These are phyloP conservation scores for Lachancea sp. DNA, from an alignment of 805 yeast species.

Conservation along the genomic window DNA sequence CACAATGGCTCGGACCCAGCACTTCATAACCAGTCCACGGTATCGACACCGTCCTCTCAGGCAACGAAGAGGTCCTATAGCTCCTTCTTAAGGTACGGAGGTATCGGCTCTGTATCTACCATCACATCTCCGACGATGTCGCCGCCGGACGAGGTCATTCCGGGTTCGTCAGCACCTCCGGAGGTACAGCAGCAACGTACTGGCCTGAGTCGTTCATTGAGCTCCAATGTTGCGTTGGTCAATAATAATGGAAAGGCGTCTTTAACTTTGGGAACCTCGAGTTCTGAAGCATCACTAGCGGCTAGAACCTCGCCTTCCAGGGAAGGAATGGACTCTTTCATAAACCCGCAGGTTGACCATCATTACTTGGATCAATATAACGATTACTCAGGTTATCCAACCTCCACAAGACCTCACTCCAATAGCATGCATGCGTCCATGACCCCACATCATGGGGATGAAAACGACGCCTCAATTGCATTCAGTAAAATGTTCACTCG, in stretches of 20 bases:
- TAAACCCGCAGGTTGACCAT: slow-evolving; percentile 7
- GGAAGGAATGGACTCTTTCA: not conserved
- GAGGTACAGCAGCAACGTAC: slow-evolving; percentile 6
- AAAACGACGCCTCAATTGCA: slow-evolving; percentile 34
- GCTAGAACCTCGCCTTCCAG: slow-evolving; percentile 1
- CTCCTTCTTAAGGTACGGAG: slow-evolving; percentile 20
- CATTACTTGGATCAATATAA: slow-evolving; percentile 10
- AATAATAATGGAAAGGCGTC: slow-evolving; percentile 12
- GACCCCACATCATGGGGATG: slow-evolving; percentile 15
- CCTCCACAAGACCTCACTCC: slow-evolving; percentile 4
- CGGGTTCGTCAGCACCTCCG: slow-evolving; percentile 16
- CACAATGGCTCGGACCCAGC: not conserved
- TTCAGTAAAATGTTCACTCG: slow-evolving; percentile 32
- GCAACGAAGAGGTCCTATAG: slow-evolving; percentile 21
- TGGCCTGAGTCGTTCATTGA: slow-evolving; percentile 7
- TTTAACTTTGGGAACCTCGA: slow-evolving; percentile 3
- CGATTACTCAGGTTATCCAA: slow-evolving; percentile 2
- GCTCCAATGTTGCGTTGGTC: slow-evolving; percentile 12
- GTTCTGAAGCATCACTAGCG: not conserved
- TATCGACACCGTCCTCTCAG: slow-evolving; percentile 10
- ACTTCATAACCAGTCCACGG: not conserved
- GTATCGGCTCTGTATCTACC: slow-evolving; percentile 9
- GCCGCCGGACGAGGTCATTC: slow-evolving; percentile 21
- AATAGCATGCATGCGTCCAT: slow-evolving; percentile 4
- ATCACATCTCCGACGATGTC: slow-evolving; percentile 6